Evolutionary conservation across 2,329 filamentous ascomycete species (phyloP), one percentile per base, ranked within the genome.

Genomic region (Xylaria sp.): DNA sequence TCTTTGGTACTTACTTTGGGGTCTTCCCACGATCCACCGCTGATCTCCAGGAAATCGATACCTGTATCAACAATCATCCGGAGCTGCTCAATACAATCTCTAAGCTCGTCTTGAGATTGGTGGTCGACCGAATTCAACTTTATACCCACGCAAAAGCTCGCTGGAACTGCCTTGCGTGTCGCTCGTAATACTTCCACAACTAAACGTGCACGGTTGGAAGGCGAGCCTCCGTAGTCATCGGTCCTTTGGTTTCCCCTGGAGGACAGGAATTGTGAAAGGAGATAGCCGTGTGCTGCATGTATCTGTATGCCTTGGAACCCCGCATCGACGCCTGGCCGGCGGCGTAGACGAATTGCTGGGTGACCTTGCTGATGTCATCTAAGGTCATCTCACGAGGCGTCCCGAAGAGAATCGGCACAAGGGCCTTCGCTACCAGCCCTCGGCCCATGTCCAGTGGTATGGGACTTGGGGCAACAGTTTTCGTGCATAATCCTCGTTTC

Each of bases 261-360:
- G 0, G 79, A 82, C 17, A 88, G 71, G 70, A 88, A 88, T 63
- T 86, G 83, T 6, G 81, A 78, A 0, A 88, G 73, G 2, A 89
- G 76, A 68, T 87, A 88, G 1, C 86, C 86, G 64, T 89, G 85
- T 0, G 82, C 82, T 3, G 71, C 81, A 40, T 83, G 81, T 11
- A 83, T 73, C 67, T 83, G 72, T 1, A 80, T 69, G 0, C 80
- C 81, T 3, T 78, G 76, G 61, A 71, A 70, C 3, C 70, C 70
- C 0, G 69, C 70, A 3, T 51, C 42, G 21, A 62, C 50, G 69
- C 57, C 51, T 66, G 65, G 17, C 19, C 40, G 11, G 67, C 69
- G 14, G 62, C 65, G 51, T 65, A 49, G 14, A 60, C 57, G 55
- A 70, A 70, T 12, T 59, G 60, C 2, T 42, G 25, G 4, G 42